Conservation (phyloP, 2,329 filamentous ascomycete genomes). For the Cryphonectria nitschkei region DNA sequence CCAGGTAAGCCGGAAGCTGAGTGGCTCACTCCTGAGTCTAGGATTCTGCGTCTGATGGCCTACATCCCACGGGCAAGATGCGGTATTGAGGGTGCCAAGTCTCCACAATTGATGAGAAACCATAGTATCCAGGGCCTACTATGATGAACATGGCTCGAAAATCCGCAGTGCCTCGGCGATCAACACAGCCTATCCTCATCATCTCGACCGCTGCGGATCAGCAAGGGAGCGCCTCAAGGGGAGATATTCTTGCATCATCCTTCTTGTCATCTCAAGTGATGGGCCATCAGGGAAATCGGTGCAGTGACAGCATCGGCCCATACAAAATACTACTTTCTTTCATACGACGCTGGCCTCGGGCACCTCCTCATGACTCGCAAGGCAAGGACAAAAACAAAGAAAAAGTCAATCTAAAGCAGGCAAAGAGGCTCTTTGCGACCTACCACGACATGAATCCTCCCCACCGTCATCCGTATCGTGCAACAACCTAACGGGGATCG, state of each 20-base stretch:
- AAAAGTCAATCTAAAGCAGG: not conserved
- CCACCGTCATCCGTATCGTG: not conserved
- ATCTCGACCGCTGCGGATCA: constrained; percentile 9
- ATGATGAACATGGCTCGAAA: not conserved
- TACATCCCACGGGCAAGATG: constrained; percentile 7
- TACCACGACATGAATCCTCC: not conserved
- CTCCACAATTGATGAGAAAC: not conserved
- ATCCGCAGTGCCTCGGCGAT: constrained; percentile 9
- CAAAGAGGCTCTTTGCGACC: not conserved
- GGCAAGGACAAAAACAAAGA: not conserved
- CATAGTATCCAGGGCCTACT: not conserved
- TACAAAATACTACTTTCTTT: not conserved
- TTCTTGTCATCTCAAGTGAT: constrained; percentile 9
- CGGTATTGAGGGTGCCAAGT: not conserved
- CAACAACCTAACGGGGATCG: not conserved
- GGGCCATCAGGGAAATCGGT: not conserved
- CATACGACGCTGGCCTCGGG: not conserved
- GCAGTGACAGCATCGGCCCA: not conserved
- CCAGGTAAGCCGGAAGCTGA: not conserved
- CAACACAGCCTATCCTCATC: not conserved
- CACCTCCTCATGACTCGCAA: constrained; percentile 6
- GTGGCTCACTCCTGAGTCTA: constrained; percentile 10
- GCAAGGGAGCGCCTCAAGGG: constrained; percentile 1
- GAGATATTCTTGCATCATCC: constrained; percentile 26
- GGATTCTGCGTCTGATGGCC: constrained; percentile 6